Evolutionary conservation across 108 stramenopile genomes (phyloP).

Genomic region (Aurantiochytrium sp.): DNA sequence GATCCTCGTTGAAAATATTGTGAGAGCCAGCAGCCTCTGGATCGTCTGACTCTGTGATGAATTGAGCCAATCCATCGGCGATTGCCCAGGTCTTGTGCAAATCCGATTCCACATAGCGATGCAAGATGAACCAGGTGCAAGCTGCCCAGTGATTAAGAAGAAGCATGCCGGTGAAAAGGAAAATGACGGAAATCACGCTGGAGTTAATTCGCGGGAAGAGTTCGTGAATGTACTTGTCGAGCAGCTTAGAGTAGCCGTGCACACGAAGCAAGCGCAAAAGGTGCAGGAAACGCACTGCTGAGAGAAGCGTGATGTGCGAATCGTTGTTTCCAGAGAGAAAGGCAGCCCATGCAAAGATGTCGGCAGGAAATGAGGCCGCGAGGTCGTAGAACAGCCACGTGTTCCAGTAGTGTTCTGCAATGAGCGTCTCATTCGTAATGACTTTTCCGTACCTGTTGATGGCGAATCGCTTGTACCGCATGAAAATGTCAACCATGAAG

Average conservation of each 20-base stretch:
- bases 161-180: constrained; percentile 34
- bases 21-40: constrained; percentile 27
- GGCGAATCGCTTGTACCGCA: constrained; percentile 36
- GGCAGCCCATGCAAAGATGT: neutral
- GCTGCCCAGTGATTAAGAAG: constrained; percentile 50
- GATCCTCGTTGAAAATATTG: constrained; percentile 44
- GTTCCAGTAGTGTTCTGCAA: constrained; percentile 27
- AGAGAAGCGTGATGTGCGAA: neutral
- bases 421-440: neutral
- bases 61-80: constrained; percentile 37
- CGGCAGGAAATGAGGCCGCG: constrained; percentile 28
- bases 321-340: neutral
- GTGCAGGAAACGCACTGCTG: constrained; percentile 26
- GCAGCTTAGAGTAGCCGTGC: constrained; percentile 21
- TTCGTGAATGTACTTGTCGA: constrained; percentile 31
- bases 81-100: constrained; percentile 50
- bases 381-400: constrained; percentile 37
- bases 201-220: constrained; percentile 32
- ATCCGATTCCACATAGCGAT: constrained; percentile 45
- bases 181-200: constrained; percentile 26
- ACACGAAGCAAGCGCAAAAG: constrained; percentile 36
- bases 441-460: constrained; percentile 31
- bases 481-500: constrained; percentile 41
- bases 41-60: neutral
- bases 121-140: constrained; percentile 58